Evolutionary conservation across 495 filamentous ascomycete genomes (phyloP).

Genomic region (Entonaema liquescens): DNA sequence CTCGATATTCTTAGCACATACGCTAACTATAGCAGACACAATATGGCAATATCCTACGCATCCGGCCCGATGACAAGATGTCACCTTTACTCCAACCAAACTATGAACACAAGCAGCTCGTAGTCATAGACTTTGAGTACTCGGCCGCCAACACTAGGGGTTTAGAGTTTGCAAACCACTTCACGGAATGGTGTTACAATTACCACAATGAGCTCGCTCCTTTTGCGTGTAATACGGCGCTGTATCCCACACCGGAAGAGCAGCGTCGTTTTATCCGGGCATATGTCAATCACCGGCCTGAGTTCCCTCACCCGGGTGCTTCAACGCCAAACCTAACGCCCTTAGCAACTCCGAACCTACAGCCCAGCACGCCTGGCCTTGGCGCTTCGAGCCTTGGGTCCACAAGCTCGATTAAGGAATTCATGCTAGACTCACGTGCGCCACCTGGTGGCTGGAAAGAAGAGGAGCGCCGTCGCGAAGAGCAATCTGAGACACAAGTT

Average conservation of each 20-base stretch:
- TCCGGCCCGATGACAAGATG: conserved; percentile 77
- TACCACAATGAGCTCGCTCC: conserved; percentile 77
- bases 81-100: conserved; percentile 88
- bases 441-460: conserved; percentile 66
- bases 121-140: conserved; percentile 99
- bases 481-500: conserved; percentile 68
- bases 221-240: conserved; percentile 69
- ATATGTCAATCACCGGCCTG: conserved; percentile 82
- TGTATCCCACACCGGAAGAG: conserved; percentile 81
- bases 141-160: conserved; percentile 88
- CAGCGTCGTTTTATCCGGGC: conserved; percentile 84
- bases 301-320: conserved; percentile 58
- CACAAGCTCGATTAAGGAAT: conserved; percentile 63
- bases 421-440: conserved; percentile 74
- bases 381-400: conserved; percentile 40
- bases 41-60: conserved; percentile 96
- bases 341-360: conserved; percentile 40
- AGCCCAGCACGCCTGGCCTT: conserved; percentile 41
- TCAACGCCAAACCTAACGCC: conserved; percentile 65
- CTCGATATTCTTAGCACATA: background rate
- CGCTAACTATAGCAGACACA: conserved; percentile 73
- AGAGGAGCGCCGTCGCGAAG: conserved; percentile 67
- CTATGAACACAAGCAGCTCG: conserved; percentile 91
- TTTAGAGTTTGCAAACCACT: conserved; percentile 97
- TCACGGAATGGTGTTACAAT: conserved; percentile 98